These are phyloP conservation scores for Candida glucosophila DNA, from an alignment of 1,139 yeast species.

Conservation along the genomic window DNA sequence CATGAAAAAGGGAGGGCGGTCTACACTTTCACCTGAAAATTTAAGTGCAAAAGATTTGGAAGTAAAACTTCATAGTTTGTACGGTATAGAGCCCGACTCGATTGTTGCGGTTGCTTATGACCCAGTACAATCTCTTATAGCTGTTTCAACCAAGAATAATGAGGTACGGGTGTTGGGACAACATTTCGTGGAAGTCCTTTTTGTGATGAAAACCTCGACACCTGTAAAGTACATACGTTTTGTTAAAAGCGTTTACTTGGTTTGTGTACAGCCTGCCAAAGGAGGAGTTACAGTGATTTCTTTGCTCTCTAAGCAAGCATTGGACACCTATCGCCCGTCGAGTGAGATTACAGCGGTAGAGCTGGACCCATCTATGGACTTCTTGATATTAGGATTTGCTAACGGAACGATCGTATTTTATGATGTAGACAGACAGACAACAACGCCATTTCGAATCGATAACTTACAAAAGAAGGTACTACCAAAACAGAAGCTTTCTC, in stretches of 20 bases:
- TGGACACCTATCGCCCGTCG: slow-evolving; percentile 50
- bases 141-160: slow-evolving; percentile 65
- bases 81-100: slow-evolving; percentile 30
- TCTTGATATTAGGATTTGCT: slow-evolving; percentile 71
- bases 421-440: slow-evolving; percentile 70
- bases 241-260: slow-evolving; percentile 73
- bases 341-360: slow-evolving; percentile 62
- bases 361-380: slow-evolving; percentile 82
- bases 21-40: slow-evolving; percentile 31
- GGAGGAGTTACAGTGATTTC: slow-evolving; percentile 58
- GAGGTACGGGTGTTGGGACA: slow-evolving; percentile 79
- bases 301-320: slow-evolving; percentile 49
- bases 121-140: slow-evolving; percentile 80
- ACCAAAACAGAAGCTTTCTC: slow-evolving; percentile 42
- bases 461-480: slow-evolving; percentile 59
- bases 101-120: slow-evolving; percentile 69
- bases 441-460: slow-evolving; percentile 61
- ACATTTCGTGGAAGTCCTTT: slow-evolving; percentile 67
- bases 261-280: slow-evolving; percentile 48
- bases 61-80: slow-evolving; percentile 25
- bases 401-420: slow-evolving; percentile 71
- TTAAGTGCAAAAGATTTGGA: slow-evolving; percentile 28
- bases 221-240: slow-evolving; percentile 54
- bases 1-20: slow-evolving; percentile 37
- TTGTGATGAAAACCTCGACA: slow-evolving; percentile 42